A percentile compares a stretch with the other conserved stretches of the same genome.
phyloP scores from a whole-genome alignment of 805 yeast species.

The Komagataella kurtzmanii region DNA sequence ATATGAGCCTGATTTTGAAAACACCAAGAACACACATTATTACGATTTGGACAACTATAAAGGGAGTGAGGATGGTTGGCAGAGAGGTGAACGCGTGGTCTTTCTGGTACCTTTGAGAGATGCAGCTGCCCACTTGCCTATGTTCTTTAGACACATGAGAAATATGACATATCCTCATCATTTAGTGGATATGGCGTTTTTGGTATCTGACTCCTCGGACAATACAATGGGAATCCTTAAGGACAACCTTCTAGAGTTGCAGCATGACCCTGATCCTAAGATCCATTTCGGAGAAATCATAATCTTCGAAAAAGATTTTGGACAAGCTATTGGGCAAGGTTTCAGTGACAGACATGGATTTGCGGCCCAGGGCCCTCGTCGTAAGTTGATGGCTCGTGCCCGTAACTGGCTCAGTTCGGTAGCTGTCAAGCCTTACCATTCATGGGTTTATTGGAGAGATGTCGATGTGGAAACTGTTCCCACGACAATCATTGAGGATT shows the following conservation, averaged over 20 bases:
- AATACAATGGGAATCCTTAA: slow-evolving; percentile 65
- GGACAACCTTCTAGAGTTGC: slow-evolving; percentile 44
- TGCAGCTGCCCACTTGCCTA: slow-evolving; percentile 46
- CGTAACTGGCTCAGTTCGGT: slow-evolving; percentile 87
- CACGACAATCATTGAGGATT: slow-evolving; percentile 71
- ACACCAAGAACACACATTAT: slow-evolving; percentile 7
- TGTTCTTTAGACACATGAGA: slow-evolving; percentile 44
- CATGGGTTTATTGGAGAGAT: slow-evolving; percentile 97
- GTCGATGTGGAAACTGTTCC: slow-evolving; percentile 94
- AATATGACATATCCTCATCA: slow-evolving; percentile 46
- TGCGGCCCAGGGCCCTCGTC: slow-evolving; percentile 89
- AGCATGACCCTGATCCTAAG: slow-evolving; percentile 45
- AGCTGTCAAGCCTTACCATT: slow-evolving; percentile 82
- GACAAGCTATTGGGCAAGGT: slow-evolving; percentile 86
- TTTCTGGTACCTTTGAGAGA: slow-evolving; percentile 48
- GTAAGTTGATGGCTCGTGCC: slow-evolving; percentile 92
- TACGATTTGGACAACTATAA: slow-evolving; percentile 28
- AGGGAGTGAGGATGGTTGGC: slow-evolving; percentile 40
- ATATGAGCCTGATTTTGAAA: slow-evolving; percentile 5
- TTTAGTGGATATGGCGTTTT: slow-evolving; percentile 52
- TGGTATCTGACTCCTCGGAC: slow-evolving; percentile 85
- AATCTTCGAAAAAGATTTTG: slow-evolving; percentile 84
- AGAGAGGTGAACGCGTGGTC: slow-evolving; percentile 33
- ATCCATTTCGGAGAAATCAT: slow-evolving; percentile 74
- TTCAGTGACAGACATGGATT: slow-evolving; percentile 91